phyloP scores from a whole-genome alignment of 805 yeast species.

The Yamadazyma akitaensis region DNA sequence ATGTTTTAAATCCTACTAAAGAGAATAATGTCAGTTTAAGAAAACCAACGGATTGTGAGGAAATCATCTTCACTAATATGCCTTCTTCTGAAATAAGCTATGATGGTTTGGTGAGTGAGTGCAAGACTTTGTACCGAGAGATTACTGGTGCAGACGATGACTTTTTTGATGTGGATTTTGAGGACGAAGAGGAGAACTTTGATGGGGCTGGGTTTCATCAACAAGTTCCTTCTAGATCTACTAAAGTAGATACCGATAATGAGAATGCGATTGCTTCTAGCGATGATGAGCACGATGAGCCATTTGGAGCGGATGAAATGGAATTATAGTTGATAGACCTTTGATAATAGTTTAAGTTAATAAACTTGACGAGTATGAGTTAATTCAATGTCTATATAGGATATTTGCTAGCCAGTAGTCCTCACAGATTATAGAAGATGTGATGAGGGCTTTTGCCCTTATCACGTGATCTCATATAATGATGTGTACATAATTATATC shows the following conservation, averaged over 20 bases:
- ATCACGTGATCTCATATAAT: not conserved
- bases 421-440: no score
- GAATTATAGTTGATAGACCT: slow-evolving; percentile 21
- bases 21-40: slow-evolving; percentile 24
- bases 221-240: slow-evolving; percentile 2
- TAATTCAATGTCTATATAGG: no score
- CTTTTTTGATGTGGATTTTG: slow-evolving; percentile 94
- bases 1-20: slow-evolving; percentile 30
- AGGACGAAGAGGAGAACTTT: slow-evolving; percentile 75
- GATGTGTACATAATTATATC: no score
- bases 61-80: slow-evolving; percentile 49
- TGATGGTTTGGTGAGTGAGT: slow-evolving; percentile 85
- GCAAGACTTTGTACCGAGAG: slow-evolving; percentile 65
- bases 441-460: slow-evolving; percentile 19
- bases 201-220: slow-evolving; percentile 16
- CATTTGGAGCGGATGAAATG: slow-evolving; percentile 45
- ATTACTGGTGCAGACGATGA: slow-evolving; percentile 94
- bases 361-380: no score
- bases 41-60: slow-evolving; percentile 38
- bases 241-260: slow-evolving; percentile 11
- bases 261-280: slow-evolving; percentile 38
- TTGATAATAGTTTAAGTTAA: not conserved
- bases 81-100: slow-evolving; percentile 86
- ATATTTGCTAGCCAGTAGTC: no score
- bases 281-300: slow-evolving; percentile 39